A percentile compares a stretch with the other conserved stretches of the same genome.
phyloP scores from a whole-genome alignment of 2,329 filamentous ascomycete species.

The Nemania sp. region DNA sequence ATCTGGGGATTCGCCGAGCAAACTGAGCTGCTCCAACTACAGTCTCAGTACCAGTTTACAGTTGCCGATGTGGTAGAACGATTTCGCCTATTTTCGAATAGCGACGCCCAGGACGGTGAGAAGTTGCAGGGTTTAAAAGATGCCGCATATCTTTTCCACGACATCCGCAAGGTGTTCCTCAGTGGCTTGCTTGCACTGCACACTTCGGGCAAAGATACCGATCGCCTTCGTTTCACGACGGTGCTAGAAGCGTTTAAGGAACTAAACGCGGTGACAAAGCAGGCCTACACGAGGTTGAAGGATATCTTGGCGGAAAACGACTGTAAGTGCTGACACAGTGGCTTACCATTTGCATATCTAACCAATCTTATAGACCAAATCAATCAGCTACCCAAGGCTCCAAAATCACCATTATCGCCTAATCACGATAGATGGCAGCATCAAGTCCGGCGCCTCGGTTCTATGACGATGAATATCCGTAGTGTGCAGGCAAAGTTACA shows the following conservation, averaged over 20 bases:
- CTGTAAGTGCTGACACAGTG: slow-evolving; percentile 62
- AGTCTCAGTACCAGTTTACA: slow-evolving; percentile 87
- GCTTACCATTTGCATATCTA: slow-evolving; percentile 3
- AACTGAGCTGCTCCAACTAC: slow-evolving; percentile 88
- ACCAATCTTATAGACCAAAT: slow-evolving; percentile 28
- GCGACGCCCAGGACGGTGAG: slow-evolving; percentile 80
- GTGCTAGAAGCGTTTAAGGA: slow-evolving; percentile 80
- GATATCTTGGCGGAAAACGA: slow-evolving; percentile 83
- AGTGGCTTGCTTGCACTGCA: slow-evolving; percentile 91
- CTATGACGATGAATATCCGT: slow-evolving; percentile 88
- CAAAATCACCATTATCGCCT: slow-evolving; percentile 73
- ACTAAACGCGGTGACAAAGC: slow-evolving; percentile 70
- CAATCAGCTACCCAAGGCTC: slow-evolving; percentile 65
- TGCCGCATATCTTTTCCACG: slow-evolving; percentile 82
- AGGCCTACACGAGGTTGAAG: slow-evolving; percentile 74
- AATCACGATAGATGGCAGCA: slow-evolving; percentile 86
- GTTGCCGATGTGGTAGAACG: slow-evolving; percentile 78
- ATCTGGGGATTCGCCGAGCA: slow-evolving; percentile 81
- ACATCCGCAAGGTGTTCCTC: slow-evolving; percentile 84
- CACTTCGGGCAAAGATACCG: slow-evolving; percentile 80
- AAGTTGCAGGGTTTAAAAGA: slow-evolving; percentile 85
- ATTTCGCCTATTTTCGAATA: slow-evolving; percentile 71
- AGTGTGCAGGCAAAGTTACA: slow-evolving; percentile 95
- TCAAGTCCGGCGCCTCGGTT: slow-evolving; percentile 88
- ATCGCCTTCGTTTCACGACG: slow-evolving; percentile 82